Evolutionary conservation across 805 yeast species (phyloP).

Genomic region (Starmerella apicola): DNA sequence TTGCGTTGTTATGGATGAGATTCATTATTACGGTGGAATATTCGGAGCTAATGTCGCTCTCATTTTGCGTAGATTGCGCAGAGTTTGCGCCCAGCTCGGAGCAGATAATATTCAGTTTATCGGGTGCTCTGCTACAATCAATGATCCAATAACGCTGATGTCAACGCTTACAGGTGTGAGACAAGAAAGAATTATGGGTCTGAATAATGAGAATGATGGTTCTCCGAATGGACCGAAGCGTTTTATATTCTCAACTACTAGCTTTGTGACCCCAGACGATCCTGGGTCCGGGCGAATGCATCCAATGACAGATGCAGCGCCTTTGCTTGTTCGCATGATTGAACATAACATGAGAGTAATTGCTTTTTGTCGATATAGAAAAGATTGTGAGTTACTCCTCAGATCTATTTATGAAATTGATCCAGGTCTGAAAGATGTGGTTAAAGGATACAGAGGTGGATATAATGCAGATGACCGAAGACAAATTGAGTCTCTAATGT

Average conservation of each 20-base stretch:
- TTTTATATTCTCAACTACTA: conserved; percentile 76
- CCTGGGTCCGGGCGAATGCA: conserved; percentile 49
- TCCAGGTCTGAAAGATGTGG: conserved; percentile 26
- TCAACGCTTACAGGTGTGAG: conserved; percentile 54
- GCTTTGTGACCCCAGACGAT: conserved; percentile 48
- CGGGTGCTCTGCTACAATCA: conserved; percentile 89
- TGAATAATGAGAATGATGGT: conserved; percentile 50
- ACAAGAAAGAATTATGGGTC: not conserved
- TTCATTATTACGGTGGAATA: conserved; percentile 79
- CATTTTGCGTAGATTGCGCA: conserved; percentile 63
- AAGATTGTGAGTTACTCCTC: conserved; percentile 77
- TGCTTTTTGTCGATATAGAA: conserved; percentile 78
- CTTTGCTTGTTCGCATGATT: conserved; percentile 53
- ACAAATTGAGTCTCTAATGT: conserved; percentile 80
- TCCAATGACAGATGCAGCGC: conserved; percentile 66
- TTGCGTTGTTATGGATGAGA: conserved; percentile 68
- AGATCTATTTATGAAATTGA: conserved; percentile 52
- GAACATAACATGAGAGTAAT: conserved; percentile 60
- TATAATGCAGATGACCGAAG: conserved; percentile 79
- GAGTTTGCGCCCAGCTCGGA: conserved; percentile 47
- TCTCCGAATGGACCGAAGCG: conserved; percentile 74
- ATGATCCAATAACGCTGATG: conserved; percentile 63
- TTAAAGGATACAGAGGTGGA: conserved; percentile 73
- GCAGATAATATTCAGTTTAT: conserved; percentile 51
- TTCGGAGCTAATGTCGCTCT: conserved; percentile 89